Percentiles rank a stretch among this genome's conserved stretches.
phyloP scores from a whole-genome alignment of 2,329 filamentous ascomycete genomes.

The Scolecobasidium constrictum region DNA sequence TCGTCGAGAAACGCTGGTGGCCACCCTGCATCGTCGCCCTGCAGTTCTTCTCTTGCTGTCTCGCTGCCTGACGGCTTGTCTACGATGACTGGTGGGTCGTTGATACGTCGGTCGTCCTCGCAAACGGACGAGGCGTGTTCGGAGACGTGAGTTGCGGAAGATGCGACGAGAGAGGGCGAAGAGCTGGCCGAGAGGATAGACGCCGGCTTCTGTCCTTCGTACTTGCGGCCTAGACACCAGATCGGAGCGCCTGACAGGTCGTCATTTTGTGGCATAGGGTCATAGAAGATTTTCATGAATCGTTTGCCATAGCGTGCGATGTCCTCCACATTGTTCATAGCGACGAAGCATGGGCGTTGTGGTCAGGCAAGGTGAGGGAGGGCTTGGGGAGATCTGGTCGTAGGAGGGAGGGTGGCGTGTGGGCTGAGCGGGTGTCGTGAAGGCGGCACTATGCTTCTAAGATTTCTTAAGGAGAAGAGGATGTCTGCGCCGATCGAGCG shows the following conservation, averaged over 20 bases:
- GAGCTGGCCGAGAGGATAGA: neutral
- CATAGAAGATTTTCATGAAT: slow-evolving; percentile 86
- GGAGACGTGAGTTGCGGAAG: slow-evolving; percentile 3
- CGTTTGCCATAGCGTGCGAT: slow-evolving; percentile 64
- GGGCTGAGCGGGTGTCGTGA: no score
- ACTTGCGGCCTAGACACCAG: slow-evolving; percentile 67
- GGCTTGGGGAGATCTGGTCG: neutral
- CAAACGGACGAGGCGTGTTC: neutral
- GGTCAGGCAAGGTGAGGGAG: neutral
- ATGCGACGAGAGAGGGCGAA: slow-evolving; percentile 4
- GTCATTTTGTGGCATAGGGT: slow-evolving; percentile 78
- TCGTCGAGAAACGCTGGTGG: slow-evolving; percentile 78
- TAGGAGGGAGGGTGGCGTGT: no score
- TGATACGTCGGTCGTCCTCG: slow-evolving; percentile 5
- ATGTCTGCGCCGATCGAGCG: no score
- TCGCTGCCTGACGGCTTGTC: slow-evolving; percentile 6
- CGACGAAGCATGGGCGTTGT: neutral
- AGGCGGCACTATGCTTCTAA: no score
- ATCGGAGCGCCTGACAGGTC: slow-evolving; percentile 55
- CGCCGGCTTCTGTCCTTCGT: slow-evolving; percentile 26
- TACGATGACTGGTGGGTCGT: slow-evolving; percentile 3
- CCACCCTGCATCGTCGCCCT: slow-evolving; percentile 51
- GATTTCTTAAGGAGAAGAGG: no score
- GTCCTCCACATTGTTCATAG: slow-evolving; percentile 48
- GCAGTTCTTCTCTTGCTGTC: slow-evolving; percentile 2